Evolutionary conservation across 345 rosid genomes (phyloP).

Genomic region (Corymbia maculata): DNA sequence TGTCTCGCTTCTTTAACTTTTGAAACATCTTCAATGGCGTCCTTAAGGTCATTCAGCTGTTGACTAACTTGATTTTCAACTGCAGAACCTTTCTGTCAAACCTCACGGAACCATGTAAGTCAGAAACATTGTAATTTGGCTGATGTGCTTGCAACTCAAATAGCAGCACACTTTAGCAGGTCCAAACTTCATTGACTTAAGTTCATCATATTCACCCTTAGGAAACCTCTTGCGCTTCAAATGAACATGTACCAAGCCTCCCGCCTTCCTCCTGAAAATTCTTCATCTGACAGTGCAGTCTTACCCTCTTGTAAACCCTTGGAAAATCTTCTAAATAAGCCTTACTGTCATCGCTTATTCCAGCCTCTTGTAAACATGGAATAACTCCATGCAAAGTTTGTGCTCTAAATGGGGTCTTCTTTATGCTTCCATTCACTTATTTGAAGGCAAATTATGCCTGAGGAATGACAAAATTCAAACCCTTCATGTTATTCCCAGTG

Average conservation of each 20-base stretch:
- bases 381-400: neutral
- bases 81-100: neutral
- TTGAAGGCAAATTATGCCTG: neutral
- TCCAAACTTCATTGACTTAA: neutral
- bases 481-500: neutral
- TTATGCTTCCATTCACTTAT: neutral
- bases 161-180: neutral
- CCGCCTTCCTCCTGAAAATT: neutral
- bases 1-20: neutral
- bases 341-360: neutral
- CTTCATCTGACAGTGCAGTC: too few species aligned
- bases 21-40: neutral
- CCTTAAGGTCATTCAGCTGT: neutral
- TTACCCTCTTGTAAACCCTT: neutral
- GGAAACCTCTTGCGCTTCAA: neutral
- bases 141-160: neutral
- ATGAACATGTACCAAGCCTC: neutral
- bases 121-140: neutral
- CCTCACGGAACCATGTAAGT: neutral
- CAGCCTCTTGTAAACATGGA: neutral
- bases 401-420: neutral
- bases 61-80: neutral
- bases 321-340: neutral
- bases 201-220: neutral
- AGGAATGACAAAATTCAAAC: neutral